Base-by-base conservation (phyloP, 2,329 filamentous ascomycete genomes). In the Cercospora sp. region DNA sequence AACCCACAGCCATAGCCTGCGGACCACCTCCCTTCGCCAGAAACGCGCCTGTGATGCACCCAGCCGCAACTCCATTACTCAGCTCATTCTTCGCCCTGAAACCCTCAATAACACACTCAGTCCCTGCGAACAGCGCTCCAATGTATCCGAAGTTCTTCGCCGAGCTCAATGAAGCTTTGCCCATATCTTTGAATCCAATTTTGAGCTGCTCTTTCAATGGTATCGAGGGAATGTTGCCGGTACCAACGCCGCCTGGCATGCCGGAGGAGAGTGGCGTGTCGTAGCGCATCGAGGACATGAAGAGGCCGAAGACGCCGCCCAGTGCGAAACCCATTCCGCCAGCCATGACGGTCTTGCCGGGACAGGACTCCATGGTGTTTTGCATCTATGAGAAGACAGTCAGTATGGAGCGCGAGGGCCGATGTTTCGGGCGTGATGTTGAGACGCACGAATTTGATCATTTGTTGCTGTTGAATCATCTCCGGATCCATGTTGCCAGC, bases 271-370 rank as follows among this genome's bases (percentile, higher is more conserved):
- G 90, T 67, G 94, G 92, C 0, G 94, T 97, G 79, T 99, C 95
- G 87, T 99, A 99, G 81, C 93, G 91, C 95, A 99, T 99, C 28
- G 92, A 95, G 68, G 94, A 93, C 94, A 98, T 99, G 84, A 99
- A 99, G 76, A 98, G 87, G 74, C 95, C 95, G 75, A 99, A 99
- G 53, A 96, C 84, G 76, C 93, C 95, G 70, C 95, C 95, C 72
- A 99, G 90, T 42, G 90, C 95, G 76, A 97, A 97, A 16, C 95
- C 95, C 88, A 96, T 96, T 26, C 91, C 92, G 66, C 94, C 95
- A 0, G 94, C 91, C 81, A 99, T 91, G 74, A 88, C 90, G 18
- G 93, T 91, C 81, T 99, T 99, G 67, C 90, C 90, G 26, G 90
- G 88, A 79, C 95, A 99, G 36, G 92, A 96, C 81, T 98, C 94